Conservation (phyloP, 306 rosid species). For the Vicia villosa region DNA sequence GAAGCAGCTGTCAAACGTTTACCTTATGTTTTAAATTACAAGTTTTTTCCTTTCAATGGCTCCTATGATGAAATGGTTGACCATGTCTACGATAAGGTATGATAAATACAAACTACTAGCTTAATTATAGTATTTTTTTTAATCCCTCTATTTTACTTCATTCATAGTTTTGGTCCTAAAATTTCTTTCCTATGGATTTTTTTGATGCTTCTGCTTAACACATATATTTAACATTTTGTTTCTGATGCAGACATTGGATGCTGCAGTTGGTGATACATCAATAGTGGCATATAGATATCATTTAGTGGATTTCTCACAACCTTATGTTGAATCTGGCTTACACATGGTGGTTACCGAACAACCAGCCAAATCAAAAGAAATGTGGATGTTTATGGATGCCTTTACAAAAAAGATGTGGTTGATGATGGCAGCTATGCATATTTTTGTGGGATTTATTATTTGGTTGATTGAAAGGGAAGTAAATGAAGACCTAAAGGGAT, state of each 20-base stretch:
- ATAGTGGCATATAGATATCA: constrained; percentile 49
- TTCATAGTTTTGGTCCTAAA: too few species aligned
- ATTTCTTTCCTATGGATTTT: too few species aligned
- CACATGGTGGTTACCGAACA: constrained; percentile 52
- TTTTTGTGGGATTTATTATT: constrained; percentile 49
- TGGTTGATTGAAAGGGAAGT: constrained; percentile 55
- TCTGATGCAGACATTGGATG: constrained; percentile 50
- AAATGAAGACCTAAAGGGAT: constrained; percentile 39
- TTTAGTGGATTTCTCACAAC: constrained; percentile 51
- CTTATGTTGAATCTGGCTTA: constrained; percentile 53
- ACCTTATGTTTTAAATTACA: constrained; percentile 44
- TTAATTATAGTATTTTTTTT: too few species aligned
- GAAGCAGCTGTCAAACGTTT: constrained; percentile 41
- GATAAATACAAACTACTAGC: not conserved
- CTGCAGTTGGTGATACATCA: constrained; percentile 64
- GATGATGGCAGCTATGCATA: constrained; percentile 41
- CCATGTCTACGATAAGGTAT: constrained; percentile 53
- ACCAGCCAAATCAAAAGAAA: constrained; percentile 38
- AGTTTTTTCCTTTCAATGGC: constrained; percentile 45
- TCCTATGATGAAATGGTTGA: constrained; percentile 62
- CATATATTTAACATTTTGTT: not conserved
- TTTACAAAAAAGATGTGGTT: constrained; percentile 62
- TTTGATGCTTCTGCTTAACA: not conserved
- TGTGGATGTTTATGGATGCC: constrained; percentile 49
- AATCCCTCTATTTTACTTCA: too few species aligned